Evolutionary conservation across 2,329 filamentous ascomycete genomes (phyloP), one percentile per base, ranked within the genome.

Genomic region (Colletotrichum camelliae): DNA sequence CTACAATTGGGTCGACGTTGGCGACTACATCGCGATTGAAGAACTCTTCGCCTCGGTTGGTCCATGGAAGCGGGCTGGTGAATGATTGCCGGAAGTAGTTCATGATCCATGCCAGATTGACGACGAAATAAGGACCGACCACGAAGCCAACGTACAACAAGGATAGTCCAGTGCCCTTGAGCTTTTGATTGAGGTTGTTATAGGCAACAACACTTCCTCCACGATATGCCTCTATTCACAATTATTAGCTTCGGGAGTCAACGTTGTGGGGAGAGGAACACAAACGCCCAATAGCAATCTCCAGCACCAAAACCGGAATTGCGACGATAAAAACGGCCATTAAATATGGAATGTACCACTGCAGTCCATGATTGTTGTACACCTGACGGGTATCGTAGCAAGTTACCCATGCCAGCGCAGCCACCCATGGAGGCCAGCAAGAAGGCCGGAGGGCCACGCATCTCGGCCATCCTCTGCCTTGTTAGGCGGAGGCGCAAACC

Each of bases 271-370:
- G n/a, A 21, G n/a, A 10, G 43, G 13, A 52, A 52, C n/a, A 52
- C 43, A 21, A 52, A 52, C 43, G 94, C 62, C 95, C 95, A 68
- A 94, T 95, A 69, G 94, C 94, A 67, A 91, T 90, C 79, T 92
- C 90, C 27, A 91, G 86, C 15, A 91, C 86, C 48, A 91, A 85
- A 0, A 87, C 86, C 0, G 90, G 90, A 60, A 91, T 91, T 48
- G 89, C 89, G 72, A 92, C 86, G 13, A 91, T 81, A 73, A 90
- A 88, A 18, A 91, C 85, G 7, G 88, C 88, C 72, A 91, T 82
- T 6, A 91, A 80, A 76, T 91, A 92, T 0, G 90, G 90, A 21
- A 91, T 87, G 80, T 91, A 92, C 90, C 90, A 92, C 78, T 91
- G 90, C 7, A 91, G 83, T 4, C 90, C 90, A 72, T 90, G 86